Evolutionary conservation across 257 asterid species (phyloP).

Genomic region (Primulina eburnea): DNA sequence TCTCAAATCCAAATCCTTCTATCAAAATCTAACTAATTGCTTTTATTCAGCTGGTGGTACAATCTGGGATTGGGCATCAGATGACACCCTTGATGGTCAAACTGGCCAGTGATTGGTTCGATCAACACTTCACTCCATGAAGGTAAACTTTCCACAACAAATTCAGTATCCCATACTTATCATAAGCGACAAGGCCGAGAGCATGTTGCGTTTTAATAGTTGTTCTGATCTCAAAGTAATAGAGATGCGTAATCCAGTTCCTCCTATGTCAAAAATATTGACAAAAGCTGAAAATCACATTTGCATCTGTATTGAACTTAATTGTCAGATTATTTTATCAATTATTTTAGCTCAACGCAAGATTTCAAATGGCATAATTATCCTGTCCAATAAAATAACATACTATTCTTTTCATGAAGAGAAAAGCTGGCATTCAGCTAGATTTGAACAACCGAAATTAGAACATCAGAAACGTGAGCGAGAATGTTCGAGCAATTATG

Average conservation of each 20-base stretch:
- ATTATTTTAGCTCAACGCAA: too few species aligned
- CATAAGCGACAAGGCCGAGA: background rate
- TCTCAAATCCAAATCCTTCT: background rate
- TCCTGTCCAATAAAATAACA: background rate
- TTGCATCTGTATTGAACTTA: too few species aligned
- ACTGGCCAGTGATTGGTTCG: conserved; percentile 73
- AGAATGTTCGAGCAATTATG: background rate
- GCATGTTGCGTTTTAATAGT: background rate
- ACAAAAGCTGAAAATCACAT: too few species aligned
- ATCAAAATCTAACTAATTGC: background rate
- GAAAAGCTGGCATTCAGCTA: background rate
- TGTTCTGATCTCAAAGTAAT: conserved; percentile 6
- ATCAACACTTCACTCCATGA: conserved; percentile 23
- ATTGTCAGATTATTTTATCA: too few species aligned
- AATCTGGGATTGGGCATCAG: conserved; percentile 66
- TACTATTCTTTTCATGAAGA: background rate
- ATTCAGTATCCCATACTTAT: background rate
- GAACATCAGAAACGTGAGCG: background rate
- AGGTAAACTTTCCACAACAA: background rate
- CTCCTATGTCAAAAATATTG: background rate
- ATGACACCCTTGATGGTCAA: conserved; percentile 79
- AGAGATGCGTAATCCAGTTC: background rate
- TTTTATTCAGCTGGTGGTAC: conserved; percentile 49
- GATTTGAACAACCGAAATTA: background rate
- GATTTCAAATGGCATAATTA: background rate